Evolutionary conservation across 2,329 filamentous ascomycete species (phyloP).

Genomic region (Leptographium galeiforme): DNA sequence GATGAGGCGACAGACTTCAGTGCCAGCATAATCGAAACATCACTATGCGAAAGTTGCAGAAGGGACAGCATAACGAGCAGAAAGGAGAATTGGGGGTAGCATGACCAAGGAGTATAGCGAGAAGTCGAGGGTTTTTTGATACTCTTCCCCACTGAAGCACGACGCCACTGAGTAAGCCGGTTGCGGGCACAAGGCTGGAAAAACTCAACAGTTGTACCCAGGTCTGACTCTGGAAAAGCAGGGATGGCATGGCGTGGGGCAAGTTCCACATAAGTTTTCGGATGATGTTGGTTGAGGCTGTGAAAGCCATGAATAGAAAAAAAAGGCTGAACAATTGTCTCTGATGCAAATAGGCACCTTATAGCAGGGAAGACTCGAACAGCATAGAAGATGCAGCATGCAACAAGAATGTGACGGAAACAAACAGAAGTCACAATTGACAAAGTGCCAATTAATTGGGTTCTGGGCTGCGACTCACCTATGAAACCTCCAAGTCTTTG

Average conservation of each 20-base stretch:
- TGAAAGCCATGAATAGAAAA: neutral
- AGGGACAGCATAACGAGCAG: neutral
- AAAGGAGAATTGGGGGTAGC: too few species aligned
- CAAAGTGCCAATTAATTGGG: neutral
- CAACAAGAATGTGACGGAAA: neutral
- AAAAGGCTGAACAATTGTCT: neutral
- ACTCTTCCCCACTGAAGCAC: neutral
- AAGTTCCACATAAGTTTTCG: neutral
- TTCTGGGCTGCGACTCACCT: constrained; percentile 5
- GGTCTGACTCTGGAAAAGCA: neutral
- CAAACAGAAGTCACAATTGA: neutral
- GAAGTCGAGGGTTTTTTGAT: neutral
- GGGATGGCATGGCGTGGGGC: too few species aligned
- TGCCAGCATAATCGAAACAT: too few species aligned
- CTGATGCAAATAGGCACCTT: neutral
- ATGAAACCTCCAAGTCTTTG: neutral
- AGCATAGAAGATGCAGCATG: neutral
- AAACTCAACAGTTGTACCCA: neutral
- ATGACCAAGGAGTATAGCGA: neutral
- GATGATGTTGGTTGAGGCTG: neutral
- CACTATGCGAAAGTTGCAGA: neutral
- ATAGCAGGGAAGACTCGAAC: neutral
- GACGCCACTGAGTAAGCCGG: neutral
- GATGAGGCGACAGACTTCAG: neutral
- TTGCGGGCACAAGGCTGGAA: neutral